Percentiles rank a stretch among this genome's conserved stretches.
phyloP scores from a whole-genome alignment of 2,329 filamentous ascomycete genomes.

The Fusarium subglutinans region DNA sequence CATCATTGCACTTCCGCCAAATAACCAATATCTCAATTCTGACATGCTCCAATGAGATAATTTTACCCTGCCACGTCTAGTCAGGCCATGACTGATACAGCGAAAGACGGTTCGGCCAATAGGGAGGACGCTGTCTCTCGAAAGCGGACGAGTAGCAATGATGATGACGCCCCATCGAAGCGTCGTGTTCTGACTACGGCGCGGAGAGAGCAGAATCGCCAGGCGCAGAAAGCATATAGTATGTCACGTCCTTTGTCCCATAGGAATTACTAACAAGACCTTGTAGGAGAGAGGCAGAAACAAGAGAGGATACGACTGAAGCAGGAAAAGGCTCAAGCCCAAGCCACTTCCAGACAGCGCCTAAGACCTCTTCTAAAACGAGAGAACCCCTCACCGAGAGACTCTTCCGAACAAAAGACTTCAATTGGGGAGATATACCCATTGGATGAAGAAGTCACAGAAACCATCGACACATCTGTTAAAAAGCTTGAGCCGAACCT shows the following conservation, averaged over 20 bases:
- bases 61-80: not conserved
- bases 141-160: not conserved
- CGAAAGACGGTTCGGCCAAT: fast-evolving
- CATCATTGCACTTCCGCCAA: not conserved
- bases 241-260: fast-evolving
- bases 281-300: conserved; percentile 31
- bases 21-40: not conserved
- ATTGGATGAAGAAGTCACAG: not conserved
- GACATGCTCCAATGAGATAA: no score
- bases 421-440: fast-evolving
- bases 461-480: not conserved
- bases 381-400: fast-evolving
- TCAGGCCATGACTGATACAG: not conserved
- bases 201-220: conserved; percentile 40
- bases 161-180: not conserved
- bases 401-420: fast-evolving
- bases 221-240: conserved; percentile 40
- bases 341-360: not conserved
- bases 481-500: not conserved
- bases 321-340: not conserved
- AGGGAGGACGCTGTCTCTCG: fast-evolving
- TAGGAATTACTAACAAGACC: fast-evolving
- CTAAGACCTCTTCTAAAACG: not conserved
- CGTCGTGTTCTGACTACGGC: conserved; percentile 33
- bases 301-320: not conserved